These are phyloP conservation scores for Pleurotus pulmonarius DNA, from an alignment of 768 basidiomycete genomes.

Conservation along the genomic window DNA sequence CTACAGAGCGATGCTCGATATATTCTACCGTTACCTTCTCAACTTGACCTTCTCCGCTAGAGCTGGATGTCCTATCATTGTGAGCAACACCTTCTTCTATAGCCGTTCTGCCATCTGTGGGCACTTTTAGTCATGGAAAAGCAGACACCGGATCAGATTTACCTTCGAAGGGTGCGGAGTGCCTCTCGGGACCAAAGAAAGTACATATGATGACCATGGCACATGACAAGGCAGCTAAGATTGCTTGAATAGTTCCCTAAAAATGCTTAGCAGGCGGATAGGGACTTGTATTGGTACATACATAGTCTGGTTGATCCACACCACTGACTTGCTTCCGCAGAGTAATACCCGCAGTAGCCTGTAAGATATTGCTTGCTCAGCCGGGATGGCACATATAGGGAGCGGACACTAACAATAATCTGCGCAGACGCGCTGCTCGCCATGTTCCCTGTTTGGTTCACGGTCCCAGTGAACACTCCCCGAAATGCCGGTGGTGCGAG, in stretches of 20 bases:
- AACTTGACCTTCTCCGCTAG: background rate
- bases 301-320: constrained; percentile 12
- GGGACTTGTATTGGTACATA: background rate
- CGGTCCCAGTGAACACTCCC: constrained; percentile 59
- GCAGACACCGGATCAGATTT: background rate
- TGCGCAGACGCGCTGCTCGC: constrained; percentile 15
- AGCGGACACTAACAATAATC: constrained; percentile 8
- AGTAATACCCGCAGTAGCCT: constrained; percentile 12
- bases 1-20: background rate
- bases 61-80: background rate
- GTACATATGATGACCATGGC: constrained; percentile 9
- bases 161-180: constrained; percentile 12
- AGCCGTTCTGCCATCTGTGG: background rate
- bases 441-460: constrained; percentile 59
- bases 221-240: constrained; percentile 13
- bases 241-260: constrained; percentile 13
- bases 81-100: background rate
- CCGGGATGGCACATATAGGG: background rate
- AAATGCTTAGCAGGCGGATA: background rate
- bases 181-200: constrained; percentile 13
- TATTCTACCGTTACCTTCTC: background rate
- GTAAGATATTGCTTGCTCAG: background rate
- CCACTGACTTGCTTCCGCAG: constrained; percentile 8
- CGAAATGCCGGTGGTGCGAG: constrained; percentile 66
- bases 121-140: background rate